These are phyloP conservation scores for Sporobolomyces pararoseus DNA, from an alignment of 768 basidiomycete genomes.

Conservation along the genomic window DNA sequence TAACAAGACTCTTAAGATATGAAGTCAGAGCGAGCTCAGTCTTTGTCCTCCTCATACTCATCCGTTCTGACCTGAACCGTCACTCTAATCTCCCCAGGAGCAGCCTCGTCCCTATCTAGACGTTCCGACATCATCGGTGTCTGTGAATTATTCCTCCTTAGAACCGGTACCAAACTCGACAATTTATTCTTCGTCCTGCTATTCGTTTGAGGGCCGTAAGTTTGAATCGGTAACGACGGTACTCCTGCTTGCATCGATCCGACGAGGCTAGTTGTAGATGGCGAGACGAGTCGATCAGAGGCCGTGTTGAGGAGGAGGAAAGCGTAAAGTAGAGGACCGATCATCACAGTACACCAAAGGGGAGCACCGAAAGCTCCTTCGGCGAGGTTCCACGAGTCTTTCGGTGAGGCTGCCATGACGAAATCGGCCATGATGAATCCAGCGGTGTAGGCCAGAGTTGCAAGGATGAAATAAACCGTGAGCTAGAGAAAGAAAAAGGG, in stretches of 20 bases:
- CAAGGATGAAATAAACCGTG: slow-evolving; percentile 5
- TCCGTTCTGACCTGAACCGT: slow-evolving; percentile 7
- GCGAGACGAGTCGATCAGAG: slow-evolving; percentile 6
- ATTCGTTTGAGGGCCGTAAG: background rate
- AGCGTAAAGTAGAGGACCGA: slow-evolving; percentile 1
- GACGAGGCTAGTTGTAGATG: background rate
- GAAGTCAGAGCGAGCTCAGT: too few relatives aligned
- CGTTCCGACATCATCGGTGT: background rate
- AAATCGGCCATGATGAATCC: slow-evolving; percentile 11
- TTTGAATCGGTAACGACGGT: background rate
- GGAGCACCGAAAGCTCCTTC: slow-evolving; percentile 6
- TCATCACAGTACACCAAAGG: slow-evolving; percentile 9
- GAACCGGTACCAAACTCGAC: background rate
- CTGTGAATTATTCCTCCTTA: background rate
- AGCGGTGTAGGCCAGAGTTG: background rate
- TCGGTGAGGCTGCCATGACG: background rate
- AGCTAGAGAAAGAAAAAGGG: background rate
- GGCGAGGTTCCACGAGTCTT: background rate
- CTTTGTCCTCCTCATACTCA: background rate
- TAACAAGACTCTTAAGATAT: too few relatives aligned
- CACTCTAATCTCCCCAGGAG: background rate
- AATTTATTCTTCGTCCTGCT: background rate
- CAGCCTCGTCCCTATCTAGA: background rate
- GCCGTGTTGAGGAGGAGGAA: slow-evolving; percentile 16
- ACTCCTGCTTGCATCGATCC: background rate